These are phyloP conservation scores for Populus tomentosa DNA, from an alignment of 441 rosid species.

Conservation along the genomic window DNA sequence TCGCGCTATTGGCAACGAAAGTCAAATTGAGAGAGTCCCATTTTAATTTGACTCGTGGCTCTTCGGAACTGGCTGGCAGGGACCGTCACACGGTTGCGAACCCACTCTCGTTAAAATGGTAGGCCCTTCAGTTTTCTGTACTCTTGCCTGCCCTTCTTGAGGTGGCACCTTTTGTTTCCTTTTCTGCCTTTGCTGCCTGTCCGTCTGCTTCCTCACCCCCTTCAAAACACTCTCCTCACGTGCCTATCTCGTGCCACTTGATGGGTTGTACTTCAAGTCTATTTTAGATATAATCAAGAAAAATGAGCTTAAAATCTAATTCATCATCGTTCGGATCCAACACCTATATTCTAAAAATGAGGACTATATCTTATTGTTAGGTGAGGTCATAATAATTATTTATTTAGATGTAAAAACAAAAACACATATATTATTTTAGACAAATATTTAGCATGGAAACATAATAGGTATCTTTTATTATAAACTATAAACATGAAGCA, in stretches of 20 bases:
- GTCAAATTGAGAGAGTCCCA: not conserved
- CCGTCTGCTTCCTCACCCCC: not conserved
- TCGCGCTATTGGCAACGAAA: not conserved
- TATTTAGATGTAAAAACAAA: not conserved
- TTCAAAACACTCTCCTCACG: not conserved
- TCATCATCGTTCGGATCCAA: too few species aligned
- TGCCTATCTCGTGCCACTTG: not conserved
- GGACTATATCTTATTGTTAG: too few species aligned
- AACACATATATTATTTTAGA: too few species aligned
- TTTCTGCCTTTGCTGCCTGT: not conserved
- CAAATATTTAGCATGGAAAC: not conserved
- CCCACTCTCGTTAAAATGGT: not conserved
- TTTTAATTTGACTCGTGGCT: not conserved
- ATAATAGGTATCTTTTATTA: too few species aligned
- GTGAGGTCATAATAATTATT: too few species aligned
- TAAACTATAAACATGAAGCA: too few species aligned
- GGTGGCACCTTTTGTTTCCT: not conserved
- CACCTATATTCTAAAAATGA: too few species aligned
- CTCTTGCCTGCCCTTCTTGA: slow-evolving; percentile 11
- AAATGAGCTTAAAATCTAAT: too few species aligned
- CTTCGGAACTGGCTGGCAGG: not conserved
- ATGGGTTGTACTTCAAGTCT: not conserved
- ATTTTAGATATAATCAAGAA: too few species aligned
- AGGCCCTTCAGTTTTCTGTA: not conserved
- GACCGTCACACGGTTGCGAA: not conserved